phyloP scores from a whole-genome alignment of 305 asterid genomes.

The Fraxinus xanthoxyloides region DNA sequence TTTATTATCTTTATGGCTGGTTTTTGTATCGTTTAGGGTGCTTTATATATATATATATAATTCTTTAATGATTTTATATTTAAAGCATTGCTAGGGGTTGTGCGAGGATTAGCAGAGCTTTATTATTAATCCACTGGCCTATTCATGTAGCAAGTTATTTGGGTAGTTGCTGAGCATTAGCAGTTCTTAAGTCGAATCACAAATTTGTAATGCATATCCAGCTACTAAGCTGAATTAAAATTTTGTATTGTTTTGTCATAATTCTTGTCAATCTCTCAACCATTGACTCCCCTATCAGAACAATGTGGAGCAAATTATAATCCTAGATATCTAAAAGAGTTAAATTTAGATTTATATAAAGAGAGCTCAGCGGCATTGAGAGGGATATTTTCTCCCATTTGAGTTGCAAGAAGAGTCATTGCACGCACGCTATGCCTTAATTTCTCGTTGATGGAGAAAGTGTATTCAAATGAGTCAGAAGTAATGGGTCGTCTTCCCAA shows the following conservation, averaged over 20 bases:
- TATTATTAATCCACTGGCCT: background rate
- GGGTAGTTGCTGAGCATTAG: background rate
- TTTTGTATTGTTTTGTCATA: background rate
- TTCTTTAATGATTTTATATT: background rate
- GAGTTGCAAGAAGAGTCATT: background rate
- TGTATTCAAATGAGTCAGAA: background rate
- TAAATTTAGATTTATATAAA: background rate
- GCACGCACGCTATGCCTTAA: background rate
- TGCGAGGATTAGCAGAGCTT: background rate
- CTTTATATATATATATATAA: too few relatives aligned
- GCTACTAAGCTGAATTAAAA: background rate
- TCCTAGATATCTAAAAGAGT: background rate
- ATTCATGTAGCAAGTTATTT: background rate
- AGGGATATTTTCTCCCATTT: background rate
- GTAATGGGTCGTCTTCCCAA: background rate
- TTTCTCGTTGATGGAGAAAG: background rate
- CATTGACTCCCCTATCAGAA: background rate
- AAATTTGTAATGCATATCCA: background rate
- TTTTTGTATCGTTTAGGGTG: background rate
- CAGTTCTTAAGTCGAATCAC: background rate
- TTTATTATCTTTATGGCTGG: background rate
- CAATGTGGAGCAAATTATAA: background rate
- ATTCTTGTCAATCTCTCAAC: background rate
- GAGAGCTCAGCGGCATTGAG: background rate
- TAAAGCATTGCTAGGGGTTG: background rate